Conservation (phyloP, 2,329 filamentous ascomycete species). For the Cyphellophora europaea region DNA sequence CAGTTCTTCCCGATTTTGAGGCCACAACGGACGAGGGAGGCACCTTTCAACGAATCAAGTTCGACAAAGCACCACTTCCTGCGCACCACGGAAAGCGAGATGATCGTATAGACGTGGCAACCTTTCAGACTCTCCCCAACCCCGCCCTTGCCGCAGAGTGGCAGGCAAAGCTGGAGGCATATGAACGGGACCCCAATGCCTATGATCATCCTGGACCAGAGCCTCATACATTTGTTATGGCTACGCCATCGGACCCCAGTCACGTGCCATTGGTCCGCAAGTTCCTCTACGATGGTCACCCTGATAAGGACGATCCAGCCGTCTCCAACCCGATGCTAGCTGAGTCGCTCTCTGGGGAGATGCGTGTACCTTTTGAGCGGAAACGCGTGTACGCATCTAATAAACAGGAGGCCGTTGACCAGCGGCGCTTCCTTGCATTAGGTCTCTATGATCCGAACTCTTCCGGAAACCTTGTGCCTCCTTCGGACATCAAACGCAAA, state of each 20-base stretch:
- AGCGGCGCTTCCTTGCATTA: slow-evolving; percentile 49
- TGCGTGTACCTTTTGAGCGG: slow-evolving; percentile 32
- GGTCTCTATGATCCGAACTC: slow-evolving; percentile 41
- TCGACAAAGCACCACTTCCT: slow-evolving; percentile 49
- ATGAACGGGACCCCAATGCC: slow-evolving; percentile 39
- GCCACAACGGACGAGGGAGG: slow-evolving; percentile 49
- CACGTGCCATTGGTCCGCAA: slow-evolving; percentile 44
- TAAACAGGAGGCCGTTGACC: slow-evolving; percentile 42
- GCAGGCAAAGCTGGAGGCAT: slow-evolving; percentile 37
- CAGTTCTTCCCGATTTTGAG: slow-evolving; percentile 52
- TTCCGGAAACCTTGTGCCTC: neutral
- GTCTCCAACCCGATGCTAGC: slow-evolving; percentile 34
- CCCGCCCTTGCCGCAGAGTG: slow-evolving; percentile 39
- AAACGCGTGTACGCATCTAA: slow-evolving; percentile 53
- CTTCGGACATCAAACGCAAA: slow-evolving; percentile 20
- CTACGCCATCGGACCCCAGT: slow-evolving; percentile 40
- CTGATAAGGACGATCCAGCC: slow-evolving; percentile 42
- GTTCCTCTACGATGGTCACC: slow-evolving; percentile 45
- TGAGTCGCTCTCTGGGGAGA: slow-evolving; percentile 30
- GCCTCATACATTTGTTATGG: slow-evolving; percentile 51
- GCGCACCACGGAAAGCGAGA: slow-evolving; percentile 41
- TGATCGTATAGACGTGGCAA: slow-evolving; percentile 48
- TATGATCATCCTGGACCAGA: slow-evolving; percentile 44
- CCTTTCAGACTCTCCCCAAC: slow-evolving; percentile 43
- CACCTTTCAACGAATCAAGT: slow-evolving; percentile 50